These are phyloP conservation scores for Gossypium turneri DNA, from an alignment of 345 rosid genomes.

Conservation along the genomic window DNA sequence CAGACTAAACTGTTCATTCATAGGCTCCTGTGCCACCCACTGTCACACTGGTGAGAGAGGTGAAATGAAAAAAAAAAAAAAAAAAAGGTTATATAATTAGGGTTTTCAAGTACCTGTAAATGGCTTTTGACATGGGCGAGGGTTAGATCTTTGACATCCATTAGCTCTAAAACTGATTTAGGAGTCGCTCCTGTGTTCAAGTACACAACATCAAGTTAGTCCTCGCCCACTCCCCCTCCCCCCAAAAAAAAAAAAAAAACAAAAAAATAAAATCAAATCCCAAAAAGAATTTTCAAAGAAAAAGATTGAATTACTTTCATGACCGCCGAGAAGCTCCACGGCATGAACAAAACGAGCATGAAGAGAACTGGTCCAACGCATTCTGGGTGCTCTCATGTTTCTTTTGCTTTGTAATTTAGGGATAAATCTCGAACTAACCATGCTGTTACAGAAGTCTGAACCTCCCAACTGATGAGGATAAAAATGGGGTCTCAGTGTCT, in stretches of 20 bases:
- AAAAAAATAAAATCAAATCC: neutral
- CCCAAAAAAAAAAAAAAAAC: neutral
- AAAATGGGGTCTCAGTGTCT: constrained; percentile 1
- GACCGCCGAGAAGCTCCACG: constrained; percentile 91
- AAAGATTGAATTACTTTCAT: constrained; percentile 58
- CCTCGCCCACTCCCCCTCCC: no score
- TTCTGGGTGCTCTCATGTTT: constrained; percentile 77
- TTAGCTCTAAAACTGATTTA: constrained; percentile 70
- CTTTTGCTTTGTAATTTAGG: constrained; percentile 48
- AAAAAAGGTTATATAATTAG: neutral
- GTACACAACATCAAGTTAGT: neutral
- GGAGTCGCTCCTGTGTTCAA: constrained; percentile 64
- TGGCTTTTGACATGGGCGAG: constrained; percentile 86
- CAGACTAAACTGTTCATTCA: constrained; percentile 33
- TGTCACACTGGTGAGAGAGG: no score
- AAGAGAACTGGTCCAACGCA: constrained; percentile 88
- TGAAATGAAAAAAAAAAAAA: neutral
- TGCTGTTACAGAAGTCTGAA: constrained; percentile 19
- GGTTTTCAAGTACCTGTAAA: constrained; percentile 48
- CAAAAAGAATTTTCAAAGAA: neutral
- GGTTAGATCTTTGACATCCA: constrained; percentile 77
- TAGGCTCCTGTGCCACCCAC: constrained; percentile 36
- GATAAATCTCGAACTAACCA: constrained; percentile 48
- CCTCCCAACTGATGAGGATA: constrained; percentile 1
- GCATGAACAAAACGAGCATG: constrained; percentile 84